These are phyloP conservation scores for Beta corolliflora DNA, from an alignment of 179 eudicot genomes.

Conservation along the genomic window DNA sequence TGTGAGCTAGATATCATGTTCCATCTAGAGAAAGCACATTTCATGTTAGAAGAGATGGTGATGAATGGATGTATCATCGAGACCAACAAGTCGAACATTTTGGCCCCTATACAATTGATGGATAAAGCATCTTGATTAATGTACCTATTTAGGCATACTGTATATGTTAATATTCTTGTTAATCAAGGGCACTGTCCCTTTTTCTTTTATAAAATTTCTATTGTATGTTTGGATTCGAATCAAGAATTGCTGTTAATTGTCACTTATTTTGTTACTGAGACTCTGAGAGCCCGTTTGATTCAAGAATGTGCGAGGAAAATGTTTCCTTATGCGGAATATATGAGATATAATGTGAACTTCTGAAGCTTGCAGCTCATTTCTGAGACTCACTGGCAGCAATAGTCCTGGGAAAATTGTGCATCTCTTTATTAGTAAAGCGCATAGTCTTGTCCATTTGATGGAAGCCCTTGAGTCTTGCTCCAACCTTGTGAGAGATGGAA, in stretches of 20 bases:
- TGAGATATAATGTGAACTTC: neutral
- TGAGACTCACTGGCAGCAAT: too few relatives aligned
- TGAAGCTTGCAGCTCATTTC: neutral
- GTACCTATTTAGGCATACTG: slow-evolving; percentile 13
- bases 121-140: slow-evolving; percentile 69
- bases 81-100: slow-evolving; percentile 89
- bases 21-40: slow-evolving; percentile 96
- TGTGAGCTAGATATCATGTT: slow-evolving; percentile 99
- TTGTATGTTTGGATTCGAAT: neutral
- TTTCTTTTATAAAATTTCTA: neutral
- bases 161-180: slow-evolving; percentile 15
- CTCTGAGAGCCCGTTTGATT: neutral
- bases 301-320: neutral
- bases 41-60: slow-evolving; percentile 99
- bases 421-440: too few relatives aligned
- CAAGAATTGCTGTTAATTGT: neutral
- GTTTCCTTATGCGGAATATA: neutral
- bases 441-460: too few relatives aligned
- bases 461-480: too few relatives aligned
- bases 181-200: neutral
- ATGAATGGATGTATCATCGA: slow-evolving; percentile 97
- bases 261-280: neutral
- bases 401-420: too few relatives aligned
- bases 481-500: too few relatives aligned
- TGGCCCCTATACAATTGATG: slow-evolving; percentile 88